Conservation (phyloP, 495 filamentous ascomycete genomes). For the Podospora australis region DNA sequence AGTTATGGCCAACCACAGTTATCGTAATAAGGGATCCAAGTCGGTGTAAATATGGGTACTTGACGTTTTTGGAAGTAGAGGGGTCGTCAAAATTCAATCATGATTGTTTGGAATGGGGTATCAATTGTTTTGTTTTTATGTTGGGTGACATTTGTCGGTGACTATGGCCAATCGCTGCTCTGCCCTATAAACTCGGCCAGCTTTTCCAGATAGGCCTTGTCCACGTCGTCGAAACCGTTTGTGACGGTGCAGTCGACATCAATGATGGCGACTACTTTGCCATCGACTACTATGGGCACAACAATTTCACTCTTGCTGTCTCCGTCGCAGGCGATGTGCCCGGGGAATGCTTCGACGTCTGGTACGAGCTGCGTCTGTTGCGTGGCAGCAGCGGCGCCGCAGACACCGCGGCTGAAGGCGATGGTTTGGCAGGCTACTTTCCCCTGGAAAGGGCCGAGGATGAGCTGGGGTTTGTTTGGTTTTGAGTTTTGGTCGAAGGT, state of each 20-base stretch:
- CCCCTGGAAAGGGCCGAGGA: constrained; percentile 84
- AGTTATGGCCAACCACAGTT: too few relatives aligned
- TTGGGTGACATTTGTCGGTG: not conserved
- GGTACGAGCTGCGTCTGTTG: constrained; percentile 61
- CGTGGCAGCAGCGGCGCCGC: constrained; percentile 65
- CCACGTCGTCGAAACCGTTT: constrained; percentile 69
- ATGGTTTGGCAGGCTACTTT: constrained; percentile 87
- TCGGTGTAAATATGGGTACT: not conserved
- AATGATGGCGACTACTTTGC: constrained; percentile 71
- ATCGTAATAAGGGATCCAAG: too few relatives aligned
- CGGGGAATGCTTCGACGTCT: constrained; percentile 72
- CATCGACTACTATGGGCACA: constrained; percentile 61
- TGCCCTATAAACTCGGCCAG: constrained; percentile 59
- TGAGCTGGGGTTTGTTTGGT: constrained; percentile 45
- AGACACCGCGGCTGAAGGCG: constrained; percentile 71
- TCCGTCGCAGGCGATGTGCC: constrained; percentile 87
- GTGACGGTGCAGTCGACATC: constrained; percentile 74
- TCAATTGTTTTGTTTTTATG: not conserved
- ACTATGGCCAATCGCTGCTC: constrained; percentile 66
- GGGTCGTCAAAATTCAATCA: not conserved
- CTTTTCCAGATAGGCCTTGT: constrained; percentile 61
- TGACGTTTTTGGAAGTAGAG: constrained; percentile 1
- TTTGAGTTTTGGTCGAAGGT: constrained; percentile 55
- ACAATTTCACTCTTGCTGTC: constrained; percentile 85
- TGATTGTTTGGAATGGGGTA: not conserved